Evolutionary conservation across 2,329 filamentous ascomycete species (phyloP).

Genomic region (Myriosclerotinia curreyana): DNA sequence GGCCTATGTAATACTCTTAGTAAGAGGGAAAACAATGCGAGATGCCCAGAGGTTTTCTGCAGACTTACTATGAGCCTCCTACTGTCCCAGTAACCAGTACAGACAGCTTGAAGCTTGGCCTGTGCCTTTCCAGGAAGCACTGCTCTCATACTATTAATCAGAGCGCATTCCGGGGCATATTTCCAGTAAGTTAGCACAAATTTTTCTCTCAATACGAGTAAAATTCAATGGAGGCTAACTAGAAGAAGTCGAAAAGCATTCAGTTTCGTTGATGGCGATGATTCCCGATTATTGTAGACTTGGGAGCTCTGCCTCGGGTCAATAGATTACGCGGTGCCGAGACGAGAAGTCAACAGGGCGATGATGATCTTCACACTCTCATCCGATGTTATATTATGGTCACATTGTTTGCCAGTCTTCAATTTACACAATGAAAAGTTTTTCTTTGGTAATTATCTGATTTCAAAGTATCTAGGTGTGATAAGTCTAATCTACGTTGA

Average conservation of each 20-base stretch:
- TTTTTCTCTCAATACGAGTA: neutral
- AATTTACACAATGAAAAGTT: neutral
- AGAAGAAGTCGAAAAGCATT: slow-evolving; percentile 5
- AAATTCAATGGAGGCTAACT: neutral
- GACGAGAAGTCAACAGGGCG: slow-evolving; percentile 10
- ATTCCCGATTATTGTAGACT: slow-evolving; percentile 2
- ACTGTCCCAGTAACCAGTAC: slow-evolving; percentile 69
- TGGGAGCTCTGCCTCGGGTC: slow-evolving; percentile 15
- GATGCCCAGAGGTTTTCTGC: slow-evolving; percentile 37
- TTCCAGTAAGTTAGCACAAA: slow-evolving; percentile 6
- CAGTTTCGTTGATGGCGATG: neutral
- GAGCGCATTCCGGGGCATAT: slow-evolving; percentile 27
- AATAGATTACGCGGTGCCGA: slow-evolving; percentile 20
- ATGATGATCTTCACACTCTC: slow-evolving; percentile 8
- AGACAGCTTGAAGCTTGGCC: slow-evolving; percentile 73
- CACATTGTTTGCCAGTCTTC: neutral
- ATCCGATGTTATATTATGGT: neutral
- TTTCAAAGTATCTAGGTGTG: slow-evolving; percentile 7
- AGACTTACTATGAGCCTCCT: slow-evolving; percentile 64
- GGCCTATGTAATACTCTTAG: slow-evolving; percentile 49
- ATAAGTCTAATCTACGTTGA: slow-evolving; percentile 7
- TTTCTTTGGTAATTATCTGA: neutral
- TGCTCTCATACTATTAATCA: slow-evolving; percentile 61
- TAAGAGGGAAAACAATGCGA: slow-evolving; percentile 5
- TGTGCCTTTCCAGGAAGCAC: slow-evolving; percentile 77